Percentiles rank a stretch among this genome's conserved stretches.
Conservation (phyloP, 2,329 filamentous ascomycete species). For the Whalleya microplaca region DNA sequence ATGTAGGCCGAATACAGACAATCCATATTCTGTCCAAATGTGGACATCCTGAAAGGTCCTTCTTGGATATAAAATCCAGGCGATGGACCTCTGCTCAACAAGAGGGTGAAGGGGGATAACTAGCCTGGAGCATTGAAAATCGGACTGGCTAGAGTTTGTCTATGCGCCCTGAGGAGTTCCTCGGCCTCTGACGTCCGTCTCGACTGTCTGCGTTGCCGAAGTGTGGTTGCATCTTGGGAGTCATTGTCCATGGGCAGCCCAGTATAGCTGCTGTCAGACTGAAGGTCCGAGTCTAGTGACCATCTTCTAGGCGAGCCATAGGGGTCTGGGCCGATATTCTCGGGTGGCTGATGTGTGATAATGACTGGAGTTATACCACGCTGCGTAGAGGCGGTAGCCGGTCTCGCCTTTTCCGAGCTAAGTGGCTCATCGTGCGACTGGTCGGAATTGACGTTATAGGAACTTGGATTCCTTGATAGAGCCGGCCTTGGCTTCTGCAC, state of each 20-base stretch:
- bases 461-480: conserved; percentile 42
- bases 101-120: not conserved
- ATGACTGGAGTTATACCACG: conserved; percentile 43
- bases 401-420: conserved; percentile 11
- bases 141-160: not conserved
- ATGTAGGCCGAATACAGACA: not conserved
- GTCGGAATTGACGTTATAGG: conserved; percentile 35
- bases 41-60: not conserved
- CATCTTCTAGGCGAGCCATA: conserved; percentile 34
- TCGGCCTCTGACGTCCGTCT: conserved; percentile 21
- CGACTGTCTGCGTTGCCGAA: not conserved
- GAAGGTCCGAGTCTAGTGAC: conserved; percentile 15
- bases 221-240: not conserved
- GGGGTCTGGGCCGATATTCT: conserved; percentile 26
- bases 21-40: not conserved
- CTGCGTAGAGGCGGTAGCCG: conserved; percentile 43
- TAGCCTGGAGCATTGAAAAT: not conserved
- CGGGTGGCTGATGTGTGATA: conserved; percentile 36
- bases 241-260: conserved; percentile 2
- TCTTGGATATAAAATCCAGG: not conserved
- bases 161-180: conserved; percentile 24
- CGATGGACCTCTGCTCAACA: not conserved
- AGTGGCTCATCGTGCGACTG: conserved; percentile 23
- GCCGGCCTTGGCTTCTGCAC: conserved; percentile 40
- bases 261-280: conserved; percentile 10